Evolutionary conservation across 768 basidiomycete genomes (phyloP), one percentile per base, ranked within the genome.

Genomic region (Boletus coccyginus): DNA sequence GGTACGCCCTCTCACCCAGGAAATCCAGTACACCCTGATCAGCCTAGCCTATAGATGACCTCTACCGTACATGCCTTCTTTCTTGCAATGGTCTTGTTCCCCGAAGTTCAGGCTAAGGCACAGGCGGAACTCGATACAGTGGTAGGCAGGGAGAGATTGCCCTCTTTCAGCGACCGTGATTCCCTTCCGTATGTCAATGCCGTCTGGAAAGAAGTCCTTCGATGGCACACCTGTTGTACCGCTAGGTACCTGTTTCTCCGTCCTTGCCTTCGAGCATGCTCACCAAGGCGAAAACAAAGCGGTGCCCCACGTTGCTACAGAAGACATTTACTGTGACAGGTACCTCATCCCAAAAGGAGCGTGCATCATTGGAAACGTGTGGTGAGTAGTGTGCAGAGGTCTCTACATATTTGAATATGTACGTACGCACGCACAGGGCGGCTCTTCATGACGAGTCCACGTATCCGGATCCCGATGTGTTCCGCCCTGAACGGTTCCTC

Each of bases 391-490:
- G 0, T 38, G 7, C 5, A 11, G 36, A 17, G 21, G 7, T 16
- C 9, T 11, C 7, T 32, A n/a, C 6, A 19, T 60, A 7, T 33
- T 11, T 39, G 33, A 19, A 42, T 43, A 13, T 55, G 69, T 33
- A 38, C 21, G 17, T 21, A 31, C 31, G 10, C 17, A 38, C 24
- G 1, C 29, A 42, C 52, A 84, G 84, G 83, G 70, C 67, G 17
- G 78, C 85, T 67, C 68, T 81, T 1, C 79, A 80, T 45, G 78
- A 86, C 63, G 75, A 76, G 3, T 65, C 73, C 10, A 68, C 47
- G 5, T 76, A 77, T 53, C 64, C 67, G 7, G 64, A 74, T 42
- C 75, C 75, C 2, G 38, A 45, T 0, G 56, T 42, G 4, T 76
- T 75, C 52, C 62, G 57, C 4, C 74, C 75, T 10, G 75, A 76